phyloP scores from a whole-genome alignment of 345 rosid genomes.

The Lepidium aucheri region DNA sequence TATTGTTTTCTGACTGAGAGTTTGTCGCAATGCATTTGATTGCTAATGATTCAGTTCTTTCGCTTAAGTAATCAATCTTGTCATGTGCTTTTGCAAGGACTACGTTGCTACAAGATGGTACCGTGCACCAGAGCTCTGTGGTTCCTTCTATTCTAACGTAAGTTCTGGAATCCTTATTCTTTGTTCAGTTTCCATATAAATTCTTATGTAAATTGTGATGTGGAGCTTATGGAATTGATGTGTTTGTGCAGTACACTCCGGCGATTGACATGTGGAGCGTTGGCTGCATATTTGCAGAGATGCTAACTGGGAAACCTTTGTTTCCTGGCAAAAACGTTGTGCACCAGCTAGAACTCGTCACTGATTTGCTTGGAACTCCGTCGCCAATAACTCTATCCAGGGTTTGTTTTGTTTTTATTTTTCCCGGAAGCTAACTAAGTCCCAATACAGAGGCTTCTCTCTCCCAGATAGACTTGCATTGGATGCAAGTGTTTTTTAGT shows the following conservation, averaged over 20 bases:
- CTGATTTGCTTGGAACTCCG: slow-evolving; percentile 97
- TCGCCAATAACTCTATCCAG: slow-evolving; percentile 62
- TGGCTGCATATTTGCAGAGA: slow-evolving; percentile 96
- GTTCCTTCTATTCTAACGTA: slow-evolving; percentile 91
- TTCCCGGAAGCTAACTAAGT: slow-evolving; percentile 19
- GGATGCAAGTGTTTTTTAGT: slow-evolving; percentile 16
- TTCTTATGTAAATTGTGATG: background rate
- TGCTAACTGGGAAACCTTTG: slow-evolving; percentile 83
- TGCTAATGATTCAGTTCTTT: background rate
- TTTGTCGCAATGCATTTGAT: background rate
- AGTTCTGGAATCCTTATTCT: slow-evolving; percentile 4
- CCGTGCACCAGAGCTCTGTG: slow-evolving; percentile 99
- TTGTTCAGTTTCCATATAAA: background rate
- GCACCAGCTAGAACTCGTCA: slow-evolving; percentile 81
- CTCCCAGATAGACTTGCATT: slow-evolving; percentile 23
- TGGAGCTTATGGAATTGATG: background rate
- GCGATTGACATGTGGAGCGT: slow-evolving; percentile 98
- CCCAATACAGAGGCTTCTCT: slow-evolving; percentile 29
- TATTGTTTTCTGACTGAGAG: background rate
- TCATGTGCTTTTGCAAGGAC: slow-evolving; percentile 55
- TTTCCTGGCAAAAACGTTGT: slow-evolving; percentile 97
- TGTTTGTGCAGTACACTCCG: slow-evolving; percentile 81
- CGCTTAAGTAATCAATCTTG: slow-evolving; percentile 9
- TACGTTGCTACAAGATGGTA: slow-evolving; percentile 99
- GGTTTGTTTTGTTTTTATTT: slow-evolving; percentile 44